Evolutionary conservation across 2,329 filamentous ascomycete species (phyloP), one percentile per base, ranked within the genome.

Genomic region (Fusarium newnesense): DNA sequence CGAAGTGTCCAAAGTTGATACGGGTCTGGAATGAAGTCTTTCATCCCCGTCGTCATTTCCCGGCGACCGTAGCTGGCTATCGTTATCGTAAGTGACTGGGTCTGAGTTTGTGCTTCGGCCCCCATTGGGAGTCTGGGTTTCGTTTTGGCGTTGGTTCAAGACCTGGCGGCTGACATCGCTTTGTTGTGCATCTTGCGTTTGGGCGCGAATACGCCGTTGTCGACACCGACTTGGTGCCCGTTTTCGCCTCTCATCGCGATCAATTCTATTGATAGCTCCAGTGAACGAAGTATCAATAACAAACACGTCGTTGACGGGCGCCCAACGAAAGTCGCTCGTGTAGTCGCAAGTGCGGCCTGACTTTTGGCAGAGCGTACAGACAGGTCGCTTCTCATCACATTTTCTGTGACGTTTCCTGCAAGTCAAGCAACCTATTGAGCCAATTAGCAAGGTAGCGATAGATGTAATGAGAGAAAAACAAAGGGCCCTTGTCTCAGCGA

Each of bases 151-250:
- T 21, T 28, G 19, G 18, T 21, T 21, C 19, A 47, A 47, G 13
- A 15, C 44, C 9, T 15, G 9, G 9, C 12, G 9, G 19, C 24
- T 3, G 12, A 10, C 11, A 30, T 10, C 26, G 26, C 26, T 30
- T 24, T 24, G 24, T 47, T 21, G 9, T 21, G 19, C 3, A 47
- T 30, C 19, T 21, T 30, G 26, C 18, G 15, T 10, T 21, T 19
- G 26, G 26, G 4, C 26, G 12, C 19, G 26, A 6, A 30, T 21
- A 10, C 12, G 19, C 9, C 13, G 24, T 28, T 21, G 18, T 47
- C 13, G 19, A 30, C 26, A 13, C 19, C 19, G 2, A n/a, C 4
- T 16, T 5, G 30, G 9, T 8, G 8, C 26, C 13, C 2, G 2
- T 11, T 7, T 30, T 15, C 9, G 4, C 13, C 44, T 47, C 21